Evolutionary conservation across 306 rosid genomes (phyloP), one percentile per base, ranked within the genome.

Genomic region (Quercus ilex): DNA sequence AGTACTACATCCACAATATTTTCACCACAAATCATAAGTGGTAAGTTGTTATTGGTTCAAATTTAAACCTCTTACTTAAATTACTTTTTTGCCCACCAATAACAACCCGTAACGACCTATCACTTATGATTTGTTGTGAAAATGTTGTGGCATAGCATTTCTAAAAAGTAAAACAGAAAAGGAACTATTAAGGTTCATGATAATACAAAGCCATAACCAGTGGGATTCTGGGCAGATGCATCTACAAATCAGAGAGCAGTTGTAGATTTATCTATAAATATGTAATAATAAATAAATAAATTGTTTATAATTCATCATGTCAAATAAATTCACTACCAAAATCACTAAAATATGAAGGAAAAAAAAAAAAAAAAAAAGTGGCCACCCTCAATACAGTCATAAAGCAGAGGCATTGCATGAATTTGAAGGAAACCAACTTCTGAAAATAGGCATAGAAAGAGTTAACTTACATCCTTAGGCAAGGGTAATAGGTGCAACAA

Each of bases 61-160:
- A 38, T 38, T 38, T 38, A 38, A 38, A 38, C 10, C 11, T 38
- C 7, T 38, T 3, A 38, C 46, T 38, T 38, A 38, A 7, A 38
- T 38, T 38, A 38, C 46, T 7, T 38, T 38, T 38, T 38, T 38
- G 3, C 1, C 2, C 0, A 7, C 1, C 3, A 0, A 38, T 38
- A 7, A 7, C 3, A 38, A 7, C 0, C 0, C 0, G 0, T 38
- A 38, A 38, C 46, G 0, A 38, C 0, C 0, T 0, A 2, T 0
- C 46, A 38, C 11, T 38, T 38, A 38, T 7, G 3, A 38, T 38
- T 38, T 38, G 1, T 38, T 7, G 3, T 38, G 1, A 38, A 38
- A 38, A 38, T 38, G 0, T 38, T 38, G 0, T 2, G 0, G 3
- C 11, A 7, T 38, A 38, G 0, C 64, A 58, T 58, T 58, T 58